phyloP scores from a whole-genome alignment of 192 early-diverging fungal species.

The Mortierella antarctica region DNA sequence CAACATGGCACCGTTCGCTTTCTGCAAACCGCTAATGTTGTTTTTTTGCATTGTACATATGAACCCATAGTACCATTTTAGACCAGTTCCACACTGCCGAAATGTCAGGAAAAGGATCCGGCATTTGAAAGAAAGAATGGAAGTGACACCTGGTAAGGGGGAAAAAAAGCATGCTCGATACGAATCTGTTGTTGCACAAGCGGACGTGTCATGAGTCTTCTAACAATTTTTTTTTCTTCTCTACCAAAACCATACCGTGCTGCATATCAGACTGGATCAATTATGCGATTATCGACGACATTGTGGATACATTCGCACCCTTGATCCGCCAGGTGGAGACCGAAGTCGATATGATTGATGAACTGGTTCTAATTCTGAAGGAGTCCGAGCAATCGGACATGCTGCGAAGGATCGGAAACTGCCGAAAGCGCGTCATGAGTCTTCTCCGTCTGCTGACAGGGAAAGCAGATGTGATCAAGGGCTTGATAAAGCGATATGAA shows the following conservation, averaged over 20 bases:
- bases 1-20: too few species aligned
- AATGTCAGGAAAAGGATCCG: constrained; percentile 80
- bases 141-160: constrained; percentile 66
- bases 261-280: constrained; percentile 59
- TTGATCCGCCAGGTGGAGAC: constrained; percentile 78
- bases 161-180: not conserved
- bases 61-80: constrained; percentile 70
- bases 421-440: constrained; percentile 59
- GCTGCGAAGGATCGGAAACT: constrained; percentile 64
- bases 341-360: constrained; percentile 85
- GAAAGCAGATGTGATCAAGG: constrained; percentile 68
- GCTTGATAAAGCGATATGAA: constrained; percentile 66
- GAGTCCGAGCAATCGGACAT: constrained; percentile 72
- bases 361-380: constrained; percentile 79
- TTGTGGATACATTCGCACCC: constrained; percentile 84
- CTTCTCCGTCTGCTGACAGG: constrained; percentile 59
- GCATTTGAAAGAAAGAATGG: constrained; percentile 73
- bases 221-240: not conserved
- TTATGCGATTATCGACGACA: constrained; percentile 82
- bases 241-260: constrained; percentile 4
- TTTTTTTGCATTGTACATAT: too few species aligned
- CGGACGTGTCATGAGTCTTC: not conserved
- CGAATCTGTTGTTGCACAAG: not conserved
- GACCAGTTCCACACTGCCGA: constrained; percentile 65
- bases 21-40: too few species aligned